Evolutionary conservation across 2,329 filamentous ascomycete species (phyloP), one percentile per base, ranked within the genome.

Genomic region (Tolypocladium amazonense): DNA sequence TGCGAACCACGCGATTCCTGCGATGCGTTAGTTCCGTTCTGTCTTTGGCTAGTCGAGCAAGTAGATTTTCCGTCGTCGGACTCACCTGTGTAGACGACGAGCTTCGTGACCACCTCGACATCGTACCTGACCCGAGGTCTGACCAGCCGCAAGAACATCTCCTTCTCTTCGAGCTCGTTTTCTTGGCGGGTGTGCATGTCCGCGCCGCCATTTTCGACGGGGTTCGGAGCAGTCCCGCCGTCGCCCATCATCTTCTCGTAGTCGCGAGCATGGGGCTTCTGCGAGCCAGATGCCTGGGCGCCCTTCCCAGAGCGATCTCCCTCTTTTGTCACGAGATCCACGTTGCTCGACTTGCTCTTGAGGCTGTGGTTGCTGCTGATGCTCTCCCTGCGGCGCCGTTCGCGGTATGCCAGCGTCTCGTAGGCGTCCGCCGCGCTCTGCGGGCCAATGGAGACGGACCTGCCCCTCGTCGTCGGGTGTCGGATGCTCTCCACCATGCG

Each of bases 361-460:
- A 81, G 59, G 62, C 76, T 77, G n/a, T 75, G 73, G 59, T 82
- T 79, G 68, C 81, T 81, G 60, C 76, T 71, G 50, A 83, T 72
- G 71, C 82, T 81, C 74, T 85, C 82, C 38, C 81, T 72, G 37
- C 82, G 74, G 60, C 78, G 75, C 27, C 81, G 75, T 68, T 96
- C 91, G 25, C 93, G 87, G 70, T 96, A 96, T 7, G 93, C 94
- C 56, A 99, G 79, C 25, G 92, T 91, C 76, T 99, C 94, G 75
- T 97, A 96, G 30, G 92, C 94, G 75, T 99, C 94, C 2, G 94
- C 94, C 62, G 92, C 92, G 54, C 92, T 97, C 75, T 97, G 94
- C 1, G 94, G 94, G 0, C 94, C 94, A 58, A 97, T 84, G 7
- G 92, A 96, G 39, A 97, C 85, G 38, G 92, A 88, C 57, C 94